phyloP scores from a whole-genome alignment of 805 yeast genomes.

The Myxozyma sirexii region DNA sequence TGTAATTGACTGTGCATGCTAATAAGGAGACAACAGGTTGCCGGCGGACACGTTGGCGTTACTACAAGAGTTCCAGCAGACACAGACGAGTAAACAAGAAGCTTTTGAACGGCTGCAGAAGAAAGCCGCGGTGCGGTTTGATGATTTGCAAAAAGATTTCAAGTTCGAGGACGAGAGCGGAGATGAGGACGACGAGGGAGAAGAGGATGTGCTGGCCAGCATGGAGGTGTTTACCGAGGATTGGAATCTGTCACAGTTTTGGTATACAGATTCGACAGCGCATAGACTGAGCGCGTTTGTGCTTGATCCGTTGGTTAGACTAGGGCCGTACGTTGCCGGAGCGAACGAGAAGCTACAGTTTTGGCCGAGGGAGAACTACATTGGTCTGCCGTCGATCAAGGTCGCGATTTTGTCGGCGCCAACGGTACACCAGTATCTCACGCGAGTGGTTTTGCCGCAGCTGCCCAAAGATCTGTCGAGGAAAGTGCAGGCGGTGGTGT shows the following conservation, averaged over 20 bases:
- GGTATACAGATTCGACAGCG: constrained; percentile 79
- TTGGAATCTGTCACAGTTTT: constrained; percentile 93
- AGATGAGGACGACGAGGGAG: constrained; percentile 70
- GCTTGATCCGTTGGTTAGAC: constrained; percentile 18
- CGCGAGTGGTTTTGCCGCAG: constrained; percentile 17
- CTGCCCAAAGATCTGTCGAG: constrained; percentile 11
- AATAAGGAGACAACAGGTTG: constrained; percentile 35
- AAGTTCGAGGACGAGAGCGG: constrained; percentile 62
- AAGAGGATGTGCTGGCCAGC: constrained; percentile 51
- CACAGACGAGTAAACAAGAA: constrained; percentile 60
- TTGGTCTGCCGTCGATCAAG: constrained; percentile 34
- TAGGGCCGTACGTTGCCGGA: constrained; percentile 3
- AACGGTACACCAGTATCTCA: constrained; percentile 60
- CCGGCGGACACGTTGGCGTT: constrained; percentile 58
- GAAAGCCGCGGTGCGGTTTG: constrained; percentile 53
- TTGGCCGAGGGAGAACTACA: constrained; percentile 7
- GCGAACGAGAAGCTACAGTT: neutral
- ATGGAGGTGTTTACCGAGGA: constrained; percentile 84
- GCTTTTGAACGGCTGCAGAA: constrained; percentile 58
- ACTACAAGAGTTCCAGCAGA: constrained; percentile 63
- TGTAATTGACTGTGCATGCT: neutral
- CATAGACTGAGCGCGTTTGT: constrained; percentile 44
- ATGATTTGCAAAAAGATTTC: constrained; percentile 56
- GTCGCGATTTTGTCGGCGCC: constrained; percentile 86
- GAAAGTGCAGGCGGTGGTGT: constrained; percentile 42